phyloP scores from a whole-genome alignment of 768 basidiomycete genomes.

The Tulasnella calospora region DNA sequence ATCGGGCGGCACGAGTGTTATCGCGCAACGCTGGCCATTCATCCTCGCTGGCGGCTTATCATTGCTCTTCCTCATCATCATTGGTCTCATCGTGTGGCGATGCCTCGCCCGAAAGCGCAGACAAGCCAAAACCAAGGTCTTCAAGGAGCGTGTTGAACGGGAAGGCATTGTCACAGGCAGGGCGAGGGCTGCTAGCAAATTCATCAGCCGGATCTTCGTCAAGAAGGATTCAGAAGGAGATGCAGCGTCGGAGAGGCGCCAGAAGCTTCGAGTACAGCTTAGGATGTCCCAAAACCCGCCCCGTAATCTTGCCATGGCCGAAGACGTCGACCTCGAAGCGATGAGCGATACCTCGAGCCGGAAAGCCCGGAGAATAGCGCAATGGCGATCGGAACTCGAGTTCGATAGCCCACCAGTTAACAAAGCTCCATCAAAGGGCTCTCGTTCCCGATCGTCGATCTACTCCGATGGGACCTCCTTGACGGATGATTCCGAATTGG shows the following conservation, averaged over 20 bases:
- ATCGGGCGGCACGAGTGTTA: constrained; percentile 41
- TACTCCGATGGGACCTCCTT: constrained; percentile 1
- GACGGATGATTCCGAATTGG: neutral
- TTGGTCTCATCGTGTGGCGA: constrained; percentile 64
- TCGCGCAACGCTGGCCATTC: constrained; percentile 59
- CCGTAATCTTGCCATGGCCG: neutral
- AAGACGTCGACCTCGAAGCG: constrained; percentile 9
- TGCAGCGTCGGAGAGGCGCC: constrained; percentile 13
- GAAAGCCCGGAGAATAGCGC: constrained; percentile 1
- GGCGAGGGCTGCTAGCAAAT: neutral
- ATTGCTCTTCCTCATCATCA: constrained; percentile 65
- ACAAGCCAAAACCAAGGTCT: constrained; percentile 58
- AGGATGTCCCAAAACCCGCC: constrained; percentile 8
- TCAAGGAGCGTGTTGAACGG: constrained; percentile 34
- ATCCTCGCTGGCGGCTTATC: constrained; percentile 78
- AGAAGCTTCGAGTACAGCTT: constrained; percentile 8
- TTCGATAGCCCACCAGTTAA: neutral
- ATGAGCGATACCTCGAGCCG: neutral
- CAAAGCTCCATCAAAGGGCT: neutral
- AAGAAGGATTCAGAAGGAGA: neutral
- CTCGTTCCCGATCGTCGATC: constrained; percentile 1
- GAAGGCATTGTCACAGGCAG: neutral
- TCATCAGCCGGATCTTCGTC: constrained; percentile 1
- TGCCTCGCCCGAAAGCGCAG: constrained; percentile 64
- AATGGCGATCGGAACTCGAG: constrained; percentile 17